These are phyloP conservation scores for Benincasa hispida DNA, from an alignment of 306 rosid species.

Conservation along the genomic window DNA sequence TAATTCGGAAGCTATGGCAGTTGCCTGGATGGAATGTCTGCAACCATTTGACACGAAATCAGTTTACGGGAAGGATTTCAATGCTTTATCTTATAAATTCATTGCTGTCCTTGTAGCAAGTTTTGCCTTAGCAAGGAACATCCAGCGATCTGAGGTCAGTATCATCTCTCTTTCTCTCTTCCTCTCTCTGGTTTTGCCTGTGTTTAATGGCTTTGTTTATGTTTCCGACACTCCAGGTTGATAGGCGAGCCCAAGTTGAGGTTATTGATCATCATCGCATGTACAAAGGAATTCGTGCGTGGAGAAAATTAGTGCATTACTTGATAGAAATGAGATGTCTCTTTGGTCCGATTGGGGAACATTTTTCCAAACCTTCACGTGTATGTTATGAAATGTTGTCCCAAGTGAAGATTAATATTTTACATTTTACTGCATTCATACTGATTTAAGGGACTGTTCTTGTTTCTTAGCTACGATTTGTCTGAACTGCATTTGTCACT, in stretches of 20 bases:
- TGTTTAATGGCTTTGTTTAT: not conserved
- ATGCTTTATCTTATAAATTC: constrained; percentile 76
- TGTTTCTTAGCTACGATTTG: not conserved
- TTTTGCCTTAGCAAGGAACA: constrained; percentile 90
- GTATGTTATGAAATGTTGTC: constrained; percentile 41
- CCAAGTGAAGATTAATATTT: constrained; percentile 3
- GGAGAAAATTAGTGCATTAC: constrained; percentile 82
- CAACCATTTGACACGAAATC: constrained; percentile 93
- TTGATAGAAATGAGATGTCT: constrained; percentile 79
- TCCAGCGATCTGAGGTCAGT: constrained; percentile 89
- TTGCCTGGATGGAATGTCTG: constrained; percentile 98
- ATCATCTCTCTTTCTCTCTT: not conserved
- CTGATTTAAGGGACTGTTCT: not conserved
- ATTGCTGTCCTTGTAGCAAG: constrained; percentile 95
- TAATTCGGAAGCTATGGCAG: constrained; percentile 91
- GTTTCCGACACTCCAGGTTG: constrained; percentile 50
- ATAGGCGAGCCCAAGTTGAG: constrained; percentile 72
- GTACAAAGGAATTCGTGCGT: constrained; percentile 62
- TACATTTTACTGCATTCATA: constrained; percentile 3
- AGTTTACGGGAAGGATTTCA: constrained; percentile 87
- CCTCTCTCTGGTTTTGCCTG: not conserved
- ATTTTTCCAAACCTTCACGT: constrained; percentile 51
- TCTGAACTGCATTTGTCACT: constrained; percentile 5
- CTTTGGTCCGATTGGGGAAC: constrained; percentile 71
- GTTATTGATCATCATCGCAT: constrained; percentile 44